A percentile compares a stretch with the other conserved stretches of the same genome.
These are phyloP conservation scores for Groenewaldozyma salmanticensis DNA, from an alignment of 805 yeast species.

Conservation along the genomic window DNA sequence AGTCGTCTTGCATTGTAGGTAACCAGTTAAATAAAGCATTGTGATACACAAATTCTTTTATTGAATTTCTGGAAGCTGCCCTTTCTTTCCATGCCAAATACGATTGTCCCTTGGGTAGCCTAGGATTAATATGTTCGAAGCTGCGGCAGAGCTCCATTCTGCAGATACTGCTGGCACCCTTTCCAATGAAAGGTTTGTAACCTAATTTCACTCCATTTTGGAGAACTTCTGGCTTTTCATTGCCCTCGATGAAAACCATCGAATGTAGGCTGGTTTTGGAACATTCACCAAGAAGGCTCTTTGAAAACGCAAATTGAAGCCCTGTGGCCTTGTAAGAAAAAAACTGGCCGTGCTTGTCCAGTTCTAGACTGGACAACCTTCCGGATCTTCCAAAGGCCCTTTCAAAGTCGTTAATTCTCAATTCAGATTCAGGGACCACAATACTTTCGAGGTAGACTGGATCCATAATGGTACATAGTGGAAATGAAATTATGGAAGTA, in stretches of 20 bases:
- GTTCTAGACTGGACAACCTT: constrained; percentile 3
- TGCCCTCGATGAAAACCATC: constrained; percentile 8
- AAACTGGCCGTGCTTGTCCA: constrained; percentile 2
- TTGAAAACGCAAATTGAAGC: constrained; percentile 3
- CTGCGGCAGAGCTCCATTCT: no score
- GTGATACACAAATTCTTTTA: constrained; percentile 9
- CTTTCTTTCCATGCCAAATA: constrained; percentile 9
- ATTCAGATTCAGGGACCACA: constrained; percentile 20
- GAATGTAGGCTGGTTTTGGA: constrained; percentile 13
- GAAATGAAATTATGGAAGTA: constrained; percentile 27
- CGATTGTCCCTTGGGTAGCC: no score
- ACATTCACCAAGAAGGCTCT: background rate
- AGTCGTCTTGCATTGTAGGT: constrained; percentile 13
- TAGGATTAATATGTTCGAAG: no score
- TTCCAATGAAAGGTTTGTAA: constrained; percentile 12
- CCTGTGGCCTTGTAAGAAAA: constrained; percentile 4
- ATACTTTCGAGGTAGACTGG: constrained; percentile 22
- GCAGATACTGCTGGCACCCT: constrained; percentile 16
- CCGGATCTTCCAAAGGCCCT: constrained; percentile 24
- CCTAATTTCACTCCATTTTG: constrained; percentile 23
- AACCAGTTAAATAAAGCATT: constrained; percentile 13
- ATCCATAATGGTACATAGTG: constrained; percentile 16
- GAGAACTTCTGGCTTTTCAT: constrained; percentile 13
- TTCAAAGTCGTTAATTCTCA: constrained; percentile 16
- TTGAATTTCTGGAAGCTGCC: constrained; percentile 2